Conservation (phyloP, 78 protist genomes). For the Dictyostelium citrinum region DNA sequence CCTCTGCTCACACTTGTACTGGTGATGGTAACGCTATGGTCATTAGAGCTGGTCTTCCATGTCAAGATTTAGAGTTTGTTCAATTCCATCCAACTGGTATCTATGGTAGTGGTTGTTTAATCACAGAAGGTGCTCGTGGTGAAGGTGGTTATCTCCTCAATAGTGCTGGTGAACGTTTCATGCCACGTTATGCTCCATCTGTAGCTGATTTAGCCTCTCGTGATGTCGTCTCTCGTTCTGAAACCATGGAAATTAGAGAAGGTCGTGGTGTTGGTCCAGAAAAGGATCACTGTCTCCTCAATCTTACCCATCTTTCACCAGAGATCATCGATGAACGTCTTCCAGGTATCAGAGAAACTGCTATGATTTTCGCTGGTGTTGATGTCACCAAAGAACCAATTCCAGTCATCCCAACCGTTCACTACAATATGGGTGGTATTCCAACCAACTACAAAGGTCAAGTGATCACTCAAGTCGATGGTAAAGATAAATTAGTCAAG, state of each 20-base stretch:
- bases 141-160: constrained; percentile 99
- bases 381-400: constrained; percentile 99
- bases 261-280: constrained; percentile 90
- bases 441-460: constrained; percentile 97
- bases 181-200: constrained; percentile 99
- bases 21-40: constrained; percentile 99
- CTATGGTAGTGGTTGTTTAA: constrained; percentile 98
- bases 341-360: constrained; percentile 99
- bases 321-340: constrained; percentile 91
- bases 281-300: constrained; percentile 97
- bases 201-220: constrained; percentile 99
- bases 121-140: constrained; percentile 99
- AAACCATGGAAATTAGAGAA: constrained; percentile 93
- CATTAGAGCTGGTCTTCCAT: constrained; percentile 90
- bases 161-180: constrained; percentile 98
- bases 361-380: constrained; percentile 98
- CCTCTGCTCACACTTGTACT: constrained; percentile 99
- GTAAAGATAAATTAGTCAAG: constrained; percentile 82
- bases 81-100: constrained; percentile 99
- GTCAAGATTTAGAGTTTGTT: constrained; percentile 97
- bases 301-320: constrained; percentile 95
- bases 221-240: constrained; percentile 99
- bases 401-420: constrained; percentile 99
- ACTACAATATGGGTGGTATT: constrained; percentile 99
- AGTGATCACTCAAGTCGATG: constrained; percentile 67